Evolutionary conservation across 257 asterid species (phyloP).

Genomic region (Lycium barbarum): DNA sequence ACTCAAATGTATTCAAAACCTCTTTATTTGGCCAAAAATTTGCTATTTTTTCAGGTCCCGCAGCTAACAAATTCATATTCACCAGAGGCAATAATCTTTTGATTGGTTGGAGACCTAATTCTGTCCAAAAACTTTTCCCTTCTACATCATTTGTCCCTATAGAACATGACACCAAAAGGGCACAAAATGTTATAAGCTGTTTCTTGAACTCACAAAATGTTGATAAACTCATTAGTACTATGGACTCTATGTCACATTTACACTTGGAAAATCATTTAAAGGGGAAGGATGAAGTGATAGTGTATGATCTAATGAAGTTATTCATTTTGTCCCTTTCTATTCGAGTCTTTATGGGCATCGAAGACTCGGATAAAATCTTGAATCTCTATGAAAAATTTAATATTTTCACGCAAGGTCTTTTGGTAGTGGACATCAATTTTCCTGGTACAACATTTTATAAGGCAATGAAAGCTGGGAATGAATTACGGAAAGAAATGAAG

Average conservation of each 20-base stretch:
- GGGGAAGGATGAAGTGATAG: neutral
- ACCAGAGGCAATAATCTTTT: neutral
- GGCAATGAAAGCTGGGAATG: slow-evolving; percentile 23
- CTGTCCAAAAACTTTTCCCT: neutral
- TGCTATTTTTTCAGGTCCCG: neutral
- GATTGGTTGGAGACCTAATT: slow-evolving; percentile 10
- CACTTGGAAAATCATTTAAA: slow-evolving; percentile 23
- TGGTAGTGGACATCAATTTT: neutral
- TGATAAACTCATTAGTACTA: neutral
- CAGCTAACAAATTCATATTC: slow-evolving; percentile 24
- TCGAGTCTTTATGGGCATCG: neutral
- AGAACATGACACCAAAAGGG: slow-evolving; percentile 19
- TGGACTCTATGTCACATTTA: neutral
- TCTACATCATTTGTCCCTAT: neutral
- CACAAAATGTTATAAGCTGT: slow-evolving; percentile 13
- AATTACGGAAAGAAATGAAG: slow-evolving; percentile 15
- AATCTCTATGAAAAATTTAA: neutral
- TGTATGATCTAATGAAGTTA: neutral
- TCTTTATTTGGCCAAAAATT: slow-evolving; percentile 23
- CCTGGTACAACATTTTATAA: slow-evolving; percentile 23
- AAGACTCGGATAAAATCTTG: slow-evolving; percentile 3
- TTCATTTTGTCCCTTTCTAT: slow-evolving; percentile 18
- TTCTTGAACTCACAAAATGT: neutral
- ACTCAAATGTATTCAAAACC: neutral
- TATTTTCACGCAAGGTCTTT: slow-evolving; percentile 17